Evolutionary conservation across 2,329 filamentous ascomycete species (phyloP).

Genomic region (Orbilia quercus): DNA sequence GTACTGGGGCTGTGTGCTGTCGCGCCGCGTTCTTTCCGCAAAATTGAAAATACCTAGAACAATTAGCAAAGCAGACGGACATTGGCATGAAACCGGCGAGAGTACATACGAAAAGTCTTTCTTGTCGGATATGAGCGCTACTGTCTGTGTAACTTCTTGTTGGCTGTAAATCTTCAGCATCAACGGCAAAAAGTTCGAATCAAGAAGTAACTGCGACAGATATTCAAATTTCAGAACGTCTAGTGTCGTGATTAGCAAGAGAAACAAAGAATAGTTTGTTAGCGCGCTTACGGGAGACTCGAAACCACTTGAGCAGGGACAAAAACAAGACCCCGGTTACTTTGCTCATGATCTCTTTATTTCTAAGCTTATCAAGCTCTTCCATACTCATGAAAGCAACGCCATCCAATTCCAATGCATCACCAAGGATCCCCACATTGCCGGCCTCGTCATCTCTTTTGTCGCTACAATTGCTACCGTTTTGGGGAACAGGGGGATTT

Average conservation of each 20-base stretch:
- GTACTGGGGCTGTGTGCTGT: constrained; percentile 39
- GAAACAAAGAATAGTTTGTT: not conserved
- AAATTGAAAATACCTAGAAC: constrained; percentile 87
- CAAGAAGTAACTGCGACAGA: constrained; percentile 88
- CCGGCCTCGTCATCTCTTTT: constrained; percentile 53
- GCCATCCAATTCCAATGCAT: constrained; percentile 40
- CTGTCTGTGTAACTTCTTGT: constrained; percentile 79
- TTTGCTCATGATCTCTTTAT: constrained; percentile 88
- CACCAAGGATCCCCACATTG: constrained; percentile 49
- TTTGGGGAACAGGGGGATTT: constrained; percentile 64
- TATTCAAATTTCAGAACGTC: constrained; percentile 97
- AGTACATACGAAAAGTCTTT: constrained; percentile 49
- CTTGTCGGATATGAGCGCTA: constrained; percentile 56
- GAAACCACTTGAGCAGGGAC: constrained; percentile 94
- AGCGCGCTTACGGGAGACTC: constrained; percentile 80
- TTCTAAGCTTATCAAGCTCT: constrained; percentile 82
- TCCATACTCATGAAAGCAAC: constrained; percentile 66
- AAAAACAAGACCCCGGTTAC: constrained; percentile 90
- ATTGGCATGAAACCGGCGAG: not conserved
- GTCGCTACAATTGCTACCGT: constrained; percentile 24
- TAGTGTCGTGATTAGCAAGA: constrained; percentile 62
- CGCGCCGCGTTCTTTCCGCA: constrained; percentile 73
- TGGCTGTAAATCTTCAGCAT: constrained; percentile 93
- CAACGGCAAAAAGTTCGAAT: constrained; percentile 93
- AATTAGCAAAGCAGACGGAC: constrained; percentile 11